phyloP scores from a whole-genome alignment of 2,329 filamentous ascomycete genomes.

The Byssochlamys sp. region DNA sequence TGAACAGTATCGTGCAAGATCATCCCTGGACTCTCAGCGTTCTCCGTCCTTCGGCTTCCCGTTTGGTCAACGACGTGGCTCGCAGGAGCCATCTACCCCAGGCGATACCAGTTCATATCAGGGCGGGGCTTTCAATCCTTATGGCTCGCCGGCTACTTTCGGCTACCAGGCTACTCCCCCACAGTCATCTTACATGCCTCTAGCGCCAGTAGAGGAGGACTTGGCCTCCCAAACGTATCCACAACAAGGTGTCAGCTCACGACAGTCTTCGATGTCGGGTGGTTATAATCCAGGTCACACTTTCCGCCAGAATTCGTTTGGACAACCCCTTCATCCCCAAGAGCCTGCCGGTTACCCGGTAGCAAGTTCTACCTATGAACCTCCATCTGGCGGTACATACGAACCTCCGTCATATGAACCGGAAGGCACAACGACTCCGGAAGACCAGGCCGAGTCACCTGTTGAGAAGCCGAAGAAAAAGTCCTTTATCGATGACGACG shows the following conservation, averaged over 20 bases:
- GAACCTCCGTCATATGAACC: slow-evolving; percentile 31
- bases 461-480: slow-evolving; percentile 61
- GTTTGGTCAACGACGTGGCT: slow-evolving; percentile 26
- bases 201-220: slow-evolving; percentile 33
- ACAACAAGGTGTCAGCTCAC: slow-evolving; percentile 9
- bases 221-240: slow-evolving; percentile 17
- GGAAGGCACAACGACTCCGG: slow-evolving; percentile 21
- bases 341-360: slow-evolving; percentile 12
- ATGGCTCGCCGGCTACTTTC: slow-evolving; percentile 22
- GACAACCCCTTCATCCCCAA: slow-evolving; percentile 12
- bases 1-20: slow-evolving; percentile 41
- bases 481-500: slow-evolving; percentile 72
- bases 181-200: slow-evolving; percentile 28
- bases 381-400: slow-evolving; percentile 21
- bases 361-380: slow-evolving; percentile 25
- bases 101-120: slow-evolving; percentile 25
- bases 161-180: slow-evolving; percentile 30
- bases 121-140: slow-evolving; percentile 14
- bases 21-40: slow-evolving; percentile 40
- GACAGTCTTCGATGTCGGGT: slow-evolving; percentile 17
- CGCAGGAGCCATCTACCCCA: slow-evolving; percentile 27
- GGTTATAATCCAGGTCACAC: slow-evolving; percentile 16
- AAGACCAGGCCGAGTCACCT: slow-evolving; percentile 43
- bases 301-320: slow-evolving; percentile 9
- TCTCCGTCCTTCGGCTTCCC: slow-evolving; percentile 29